phyloP scores from a whole-genome alignment of 176 grass and related monocot genomes.

The Phoenix dactylifera region DNA sequence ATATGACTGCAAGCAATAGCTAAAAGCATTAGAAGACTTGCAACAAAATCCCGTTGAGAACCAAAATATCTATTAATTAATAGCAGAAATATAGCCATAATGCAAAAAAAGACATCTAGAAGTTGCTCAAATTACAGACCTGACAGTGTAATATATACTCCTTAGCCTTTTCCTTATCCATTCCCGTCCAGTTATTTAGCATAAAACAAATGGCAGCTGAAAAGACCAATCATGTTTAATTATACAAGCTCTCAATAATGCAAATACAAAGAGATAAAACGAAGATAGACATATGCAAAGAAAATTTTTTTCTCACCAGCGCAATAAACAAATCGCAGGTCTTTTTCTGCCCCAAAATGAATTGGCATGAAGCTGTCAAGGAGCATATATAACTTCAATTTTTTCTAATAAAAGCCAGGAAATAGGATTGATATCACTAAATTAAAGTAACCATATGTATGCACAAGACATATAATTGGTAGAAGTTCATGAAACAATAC shows the following conservation, averaged over 20 bases:
- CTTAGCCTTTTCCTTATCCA: conserved; percentile 72
- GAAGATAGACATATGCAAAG: conserved; percentile 4
- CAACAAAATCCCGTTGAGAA: background rate
- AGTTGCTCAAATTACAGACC: conserved; percentile 23
- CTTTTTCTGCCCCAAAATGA: conserved; percentile 80
- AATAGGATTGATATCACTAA: too few species aligned
- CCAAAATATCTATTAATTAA: too few species aligned
- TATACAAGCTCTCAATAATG: background rate
- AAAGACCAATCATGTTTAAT: conserved; percentile 18
- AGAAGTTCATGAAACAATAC: too few species aligned
- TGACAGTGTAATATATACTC: conserved; percentile 80
- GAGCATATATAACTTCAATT: too few species aligned
- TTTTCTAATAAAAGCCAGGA: too few species aligned
- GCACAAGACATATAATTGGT: too few species aligned
- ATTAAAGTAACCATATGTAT: too few species aligned
- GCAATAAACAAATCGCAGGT: conserved; percentile 92
- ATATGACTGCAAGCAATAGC: conserved; percentile 58
- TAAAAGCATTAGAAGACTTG: conserved; percentile 32
- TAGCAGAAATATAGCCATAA: background rate
- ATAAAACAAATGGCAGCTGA: conserved; percentile 87
- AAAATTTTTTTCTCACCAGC: conserved; percentile 46
- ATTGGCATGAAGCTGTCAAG: conserved; percentile 78
- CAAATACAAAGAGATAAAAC: conserved; percentile 2
- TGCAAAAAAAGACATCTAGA: background rate
- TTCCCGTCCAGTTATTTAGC: conserved; percentile 80